A percentile compares a stretch with the other conserved stretches of the same genome.
Conservation (phyloP, 2,329 filamentous ascomycete genomes). For the Drechslerella dactyloides region DNA sequence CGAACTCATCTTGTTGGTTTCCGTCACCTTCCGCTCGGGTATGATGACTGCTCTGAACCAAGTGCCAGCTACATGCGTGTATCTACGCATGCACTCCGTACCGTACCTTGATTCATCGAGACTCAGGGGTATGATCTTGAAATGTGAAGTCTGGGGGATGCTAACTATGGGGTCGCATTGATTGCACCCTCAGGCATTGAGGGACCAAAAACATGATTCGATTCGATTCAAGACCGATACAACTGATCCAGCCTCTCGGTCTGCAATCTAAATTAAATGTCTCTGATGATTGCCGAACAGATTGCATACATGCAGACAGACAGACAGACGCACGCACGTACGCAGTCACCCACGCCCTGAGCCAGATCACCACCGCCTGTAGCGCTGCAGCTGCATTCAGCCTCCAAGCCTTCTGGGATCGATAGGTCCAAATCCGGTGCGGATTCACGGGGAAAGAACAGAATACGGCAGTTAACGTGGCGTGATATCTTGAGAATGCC, state of each 20-base stretch:
- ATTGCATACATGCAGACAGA: not conserved
- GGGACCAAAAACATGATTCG: not conserved
- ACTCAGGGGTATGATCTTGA: not conserved
- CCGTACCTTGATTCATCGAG: not conserved
- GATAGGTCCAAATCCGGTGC: not conserved
- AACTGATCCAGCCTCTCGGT: not conserved
- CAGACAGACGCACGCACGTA: no score
- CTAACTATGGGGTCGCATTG: no score
- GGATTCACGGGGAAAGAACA: not conserved
- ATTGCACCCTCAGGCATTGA: not conserved
- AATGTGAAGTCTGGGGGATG: not conserved
- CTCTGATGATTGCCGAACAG: conserved; percentile 5
- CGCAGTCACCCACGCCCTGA: not conserved
- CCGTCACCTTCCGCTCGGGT: conserved; percentile 32
- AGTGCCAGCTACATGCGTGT: not conserved
- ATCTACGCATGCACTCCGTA: no score
- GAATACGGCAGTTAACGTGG: conserved; percentile 1
- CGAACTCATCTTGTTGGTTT: conserved; percentile 13
- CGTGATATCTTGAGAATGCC: conserved; percentile 21
- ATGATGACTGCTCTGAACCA: conserved; percentile 15
- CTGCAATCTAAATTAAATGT: conserved; percentile 6
- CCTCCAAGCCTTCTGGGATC: conserved; percentile 6
- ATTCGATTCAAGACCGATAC: conserved; percentile 3
- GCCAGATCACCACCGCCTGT: conserved; percentile 4
- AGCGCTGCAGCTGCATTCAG: conserved; percentile 8